These are phyloP conservation scores for Alternaria conjuncta DNA, from an alignment of 2,329 filamentous ascomycete species.

Conservation along the genomic window DNA sequence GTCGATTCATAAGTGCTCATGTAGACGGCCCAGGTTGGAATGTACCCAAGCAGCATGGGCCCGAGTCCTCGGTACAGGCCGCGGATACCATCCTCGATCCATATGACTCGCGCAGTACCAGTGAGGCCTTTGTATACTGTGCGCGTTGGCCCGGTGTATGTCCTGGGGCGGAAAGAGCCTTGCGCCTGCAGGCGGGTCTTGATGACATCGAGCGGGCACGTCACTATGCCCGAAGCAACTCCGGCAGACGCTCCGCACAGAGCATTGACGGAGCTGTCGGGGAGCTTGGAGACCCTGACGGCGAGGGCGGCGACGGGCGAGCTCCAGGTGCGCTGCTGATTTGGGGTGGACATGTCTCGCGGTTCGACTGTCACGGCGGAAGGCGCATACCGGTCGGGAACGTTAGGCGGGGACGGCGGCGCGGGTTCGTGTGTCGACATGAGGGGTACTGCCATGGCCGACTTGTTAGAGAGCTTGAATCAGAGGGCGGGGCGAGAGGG, in stretches of 20 bases:
- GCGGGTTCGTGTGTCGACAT: constrained; percentile 47
- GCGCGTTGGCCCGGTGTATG: constrained; percentile 57
- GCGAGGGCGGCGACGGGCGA: constrained; percentile 45
- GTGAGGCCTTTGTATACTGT: constrained; percentile 82
- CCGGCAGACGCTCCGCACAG: constrained; percentile 87
- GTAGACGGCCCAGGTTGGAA: constrained; percentile 98
- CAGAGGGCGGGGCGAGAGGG: neutral
- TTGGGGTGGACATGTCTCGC: constrained; percentile 27
- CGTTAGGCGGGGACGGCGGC: constrained; percentile 45
- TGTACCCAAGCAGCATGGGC: constrained; percentile 92
- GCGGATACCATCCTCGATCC: constrained; percentile 83
- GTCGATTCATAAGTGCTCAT: constrained; percentile 94
- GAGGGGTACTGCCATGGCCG: constrained; percentile 35
- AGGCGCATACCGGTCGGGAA: constrained; percentile 45
- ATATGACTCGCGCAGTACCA: constrained; percentile 85
- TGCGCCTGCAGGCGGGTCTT: constrained; percentile 98
- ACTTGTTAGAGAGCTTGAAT: constrained; percentile 24
- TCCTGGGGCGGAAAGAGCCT: constrained; percentile 73
- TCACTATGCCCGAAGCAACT: constrained; percentile 91
- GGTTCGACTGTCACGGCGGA: constrained; percentile 17
- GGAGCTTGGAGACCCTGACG: constrained; percentile 54
- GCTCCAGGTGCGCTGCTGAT: constrained; percentile 24
- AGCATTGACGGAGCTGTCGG: constrained; percentile 72
- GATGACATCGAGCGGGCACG: constrained; percentile 97
- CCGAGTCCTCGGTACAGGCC: constrained; percentile 94